phyloP scores from a whole-genome alignment of 1,284 basidiomycete genomes.

The Cryptococcus floricola region DNA sequence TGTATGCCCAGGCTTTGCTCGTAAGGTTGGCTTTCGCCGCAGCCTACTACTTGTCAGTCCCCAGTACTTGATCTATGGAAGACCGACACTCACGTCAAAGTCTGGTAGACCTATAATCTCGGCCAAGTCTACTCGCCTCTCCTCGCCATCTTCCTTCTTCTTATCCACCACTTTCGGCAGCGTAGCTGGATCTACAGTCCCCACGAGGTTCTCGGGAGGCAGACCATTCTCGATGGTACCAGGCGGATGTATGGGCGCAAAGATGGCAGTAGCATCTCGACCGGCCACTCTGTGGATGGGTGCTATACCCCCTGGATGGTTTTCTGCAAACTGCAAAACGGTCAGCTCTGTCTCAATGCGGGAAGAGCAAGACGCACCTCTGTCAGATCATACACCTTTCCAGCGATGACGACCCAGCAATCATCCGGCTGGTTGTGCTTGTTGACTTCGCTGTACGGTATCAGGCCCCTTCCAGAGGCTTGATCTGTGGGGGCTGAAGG shows the following conservation, averaged over 20 bases:
- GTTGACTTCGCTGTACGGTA: slow-evolving; percentile 40
- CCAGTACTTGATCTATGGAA: neutral
- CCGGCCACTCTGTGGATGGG: slow-evolving; percentile 44
- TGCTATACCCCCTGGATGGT: slow-evolving; percentile 43
- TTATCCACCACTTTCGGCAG: slow-evolving; percentile 22
- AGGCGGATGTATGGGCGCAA: slow-evolving; percentile 44
- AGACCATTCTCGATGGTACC: slow-evolving; percentile 46
- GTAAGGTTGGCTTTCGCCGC: slow-evolving; percentile 41
- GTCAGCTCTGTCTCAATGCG: neutral
- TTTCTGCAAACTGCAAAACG: slow-evolving; percentile 32
- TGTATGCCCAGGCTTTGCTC: slow-evolving; percentile 48
- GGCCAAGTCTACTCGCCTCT: slow-evolving; percentile 32
- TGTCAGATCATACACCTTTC: slow-evolving; percentile 47
- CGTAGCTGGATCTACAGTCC: slow-evolving; percentile 31
- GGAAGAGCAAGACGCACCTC: slow-evolving; percentile 22
- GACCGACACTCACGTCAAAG: slow-evolving; percentile 34
- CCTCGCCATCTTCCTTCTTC: slow-evolving; percentile 13
- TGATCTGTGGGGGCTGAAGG: slow-evolving; percentile 20
- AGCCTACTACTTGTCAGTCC: slow-evolving; percentile 17
- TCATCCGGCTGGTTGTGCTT: slow-evolving; percentile 41
- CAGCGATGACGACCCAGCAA: slow-evolving; percentile 47
- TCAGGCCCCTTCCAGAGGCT: slow-evolving; percentile 24
- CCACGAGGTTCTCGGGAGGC: slow-evolving; percentile 24
- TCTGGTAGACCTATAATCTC: slow-evolving; percentile 48
- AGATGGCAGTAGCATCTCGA: slow-evolving; percentile 41